Base-by-base conservation (phyloP, 2,329 filamentous ascomycete species). In the Blumeriella jaapii region DNA sequence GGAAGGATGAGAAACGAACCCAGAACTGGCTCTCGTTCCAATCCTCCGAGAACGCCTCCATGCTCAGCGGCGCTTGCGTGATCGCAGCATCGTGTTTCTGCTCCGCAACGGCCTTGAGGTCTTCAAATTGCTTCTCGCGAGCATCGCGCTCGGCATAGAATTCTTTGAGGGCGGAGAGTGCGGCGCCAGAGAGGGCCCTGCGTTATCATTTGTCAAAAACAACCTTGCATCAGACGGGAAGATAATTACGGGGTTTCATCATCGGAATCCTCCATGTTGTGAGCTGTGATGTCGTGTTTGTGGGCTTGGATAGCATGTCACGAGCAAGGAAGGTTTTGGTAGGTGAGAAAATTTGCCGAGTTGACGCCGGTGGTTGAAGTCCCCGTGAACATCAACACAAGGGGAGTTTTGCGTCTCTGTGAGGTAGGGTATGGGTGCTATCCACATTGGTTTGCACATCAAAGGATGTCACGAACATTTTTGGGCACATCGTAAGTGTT, bases 21-120 rank as follows among this genome's bases (percentile, higher is more conserved):
- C 83, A 91, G 52, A 91, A 91, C 59, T 89, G 82, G 42, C 73
- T 80, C 51, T 79, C 71, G 52, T 87, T 83, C 83, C 83, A 91
- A 57, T 89, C 78, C 58, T 89, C 83, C 1, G 67, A 65, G 50
- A 89, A 91, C 1, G 69, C 63, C 18, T 81, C 73, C 71, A 89
- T 89, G 25, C 60, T 68, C 20, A 72, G 58, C 31, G 39, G 34
- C 16, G 34, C 33, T 23, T 31, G 37, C 26, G 14, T 28, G 8
- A 24, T 35, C 1, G 24, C 33, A 5, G 30, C 32, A 41, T 66
- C 64, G 10, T 33, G 30, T 12, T 68, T 63, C 29, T 68, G 61
- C 52, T 82, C 77, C 1, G 75, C 73, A 22, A 67, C 63, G 8
- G 63, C 61, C 57, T 76, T 76, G 34, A 89, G 62, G 42, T 74